Evolutionary conservation across 2,329 filamentous ascomycete genomes (phyloP).

Genomic region (Emmonsia crescens): DNA sequence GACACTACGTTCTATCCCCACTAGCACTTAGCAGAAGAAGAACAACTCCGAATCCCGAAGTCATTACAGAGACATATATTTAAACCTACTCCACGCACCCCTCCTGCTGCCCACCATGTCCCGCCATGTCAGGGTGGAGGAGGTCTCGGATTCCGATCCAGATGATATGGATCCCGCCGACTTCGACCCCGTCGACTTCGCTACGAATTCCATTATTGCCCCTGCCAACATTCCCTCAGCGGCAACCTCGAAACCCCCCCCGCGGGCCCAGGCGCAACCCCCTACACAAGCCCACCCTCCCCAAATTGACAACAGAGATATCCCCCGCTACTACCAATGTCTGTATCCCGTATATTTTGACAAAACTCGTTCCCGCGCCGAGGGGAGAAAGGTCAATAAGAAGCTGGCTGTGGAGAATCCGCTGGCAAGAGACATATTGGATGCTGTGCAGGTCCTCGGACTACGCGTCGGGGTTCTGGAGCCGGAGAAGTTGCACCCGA

Average conservation of each 20-base stretch:
- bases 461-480: conserved; percentile 56
- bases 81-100: not conserved
- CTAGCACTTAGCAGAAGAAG: not conserved
- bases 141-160: conserved; percentile 84
- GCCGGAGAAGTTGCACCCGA: conserved; percentile 82
- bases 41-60: not conserved
- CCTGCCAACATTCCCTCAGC: conserved; percentile 24
- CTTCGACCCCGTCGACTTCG: conserved; percentile 39
- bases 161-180: conserved; percentile 72
- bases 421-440: conserved; percentile 77
- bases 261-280: conserved; percentile 14
- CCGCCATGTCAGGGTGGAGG: conserved; percentile 73
- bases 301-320: conserved; percentile 37
- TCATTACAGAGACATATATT: not conserved
- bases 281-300: conserved; percentile 37
- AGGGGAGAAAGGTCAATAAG: conserved; percentile 68
- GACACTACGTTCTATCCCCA: not conserved
- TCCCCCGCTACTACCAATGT: conserved; percentile 68
- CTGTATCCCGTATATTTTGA: conserved; percentile 97
- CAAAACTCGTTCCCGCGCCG: conserved; percentile 49
- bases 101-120: conserved; percentile 48
- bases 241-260: conserved; percentile 18
- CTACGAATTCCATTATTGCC: conserved; percentile 29
- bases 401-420: conserved; percentile 71
- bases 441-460: conserved; percentile 65